Percentiles rank a stretch among this genome's conserved stretches.
Conservation (phyloP, 768 basidiomycete species). For the Phanerochaete carnosa region DNA sequence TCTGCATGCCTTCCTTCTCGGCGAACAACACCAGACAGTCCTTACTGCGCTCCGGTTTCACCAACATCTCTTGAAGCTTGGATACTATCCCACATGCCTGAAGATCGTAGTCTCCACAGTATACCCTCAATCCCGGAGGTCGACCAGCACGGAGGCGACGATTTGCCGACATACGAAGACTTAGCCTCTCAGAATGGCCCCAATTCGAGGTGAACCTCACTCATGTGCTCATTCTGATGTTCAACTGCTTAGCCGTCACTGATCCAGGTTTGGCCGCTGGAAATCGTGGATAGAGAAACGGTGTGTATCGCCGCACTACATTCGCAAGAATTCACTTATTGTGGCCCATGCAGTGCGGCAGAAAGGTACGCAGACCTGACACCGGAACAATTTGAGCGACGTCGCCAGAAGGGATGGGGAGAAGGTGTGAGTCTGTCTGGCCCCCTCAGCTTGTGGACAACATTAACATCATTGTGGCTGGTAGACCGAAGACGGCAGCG, state of each 20-base stretch:
- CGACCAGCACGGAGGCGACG: constrained; percentile 44
- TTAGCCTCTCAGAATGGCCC: constrained; percentile 74
- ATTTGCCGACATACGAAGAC: constrained; percentile 77
- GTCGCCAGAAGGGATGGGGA: constrained; percentile 72
- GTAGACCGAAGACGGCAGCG: not conserved
- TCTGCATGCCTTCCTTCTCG: constrained; percentile 2
- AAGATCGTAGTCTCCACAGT: not conserved
- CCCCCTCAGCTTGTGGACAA: not conserved
- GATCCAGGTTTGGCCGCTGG: constrained; percentile 77
- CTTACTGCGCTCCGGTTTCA: constrained; percentile 9
- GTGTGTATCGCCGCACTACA: constrained; percentile 32
- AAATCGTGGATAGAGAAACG: constrained; percentile 87
- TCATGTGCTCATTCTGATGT: not conserved
- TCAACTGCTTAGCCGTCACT: not conserved
- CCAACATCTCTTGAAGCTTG: constrained; percentile 6
- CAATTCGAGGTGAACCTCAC: constrained; percentile 64
- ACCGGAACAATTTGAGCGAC: constrained; percentile 50
- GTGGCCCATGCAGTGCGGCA: constrained; percentile 56
- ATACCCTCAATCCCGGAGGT: constrained; percentile 32
- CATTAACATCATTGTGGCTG: not conserved
- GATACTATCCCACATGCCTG: constrained; percentile 4
- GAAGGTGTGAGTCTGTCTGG: constrained; percentile 32
- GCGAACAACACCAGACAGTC: constrained; percentile 5
- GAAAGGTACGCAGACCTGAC: constrained; percentile 72
- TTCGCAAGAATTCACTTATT: not conserved